Percentiles rank a stretch among this genome's conserved stretches.
Evolutionary conservation across 257 asterid species (phyloP).

Genomic region (Scutellaria baicalensis): DNA sequence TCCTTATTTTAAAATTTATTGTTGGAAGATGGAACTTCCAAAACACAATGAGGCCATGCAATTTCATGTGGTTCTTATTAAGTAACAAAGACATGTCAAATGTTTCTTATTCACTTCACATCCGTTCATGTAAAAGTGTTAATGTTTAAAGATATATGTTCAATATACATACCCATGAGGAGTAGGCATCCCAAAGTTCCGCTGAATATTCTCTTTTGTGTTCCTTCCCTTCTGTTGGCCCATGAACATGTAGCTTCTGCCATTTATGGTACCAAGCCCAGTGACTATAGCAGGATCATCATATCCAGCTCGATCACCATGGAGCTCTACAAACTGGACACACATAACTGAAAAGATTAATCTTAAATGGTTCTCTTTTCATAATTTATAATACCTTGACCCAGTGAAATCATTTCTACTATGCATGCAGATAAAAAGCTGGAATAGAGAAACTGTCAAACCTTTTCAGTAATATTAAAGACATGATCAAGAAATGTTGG

Average conservation of each 20-base stretch:
- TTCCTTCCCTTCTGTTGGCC: conserved; percentile 94
- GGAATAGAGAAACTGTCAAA: conserved; percentile 10
- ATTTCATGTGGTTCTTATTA: not conserved
- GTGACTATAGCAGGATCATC: conserved; percentile 91
- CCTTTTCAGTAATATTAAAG: conserved; percentile 84
- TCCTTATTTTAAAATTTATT: not conserved
- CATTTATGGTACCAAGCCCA: conserved; percentile 84
- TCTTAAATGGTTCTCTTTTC: not conserved
- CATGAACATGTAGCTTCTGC: conserved; percentile 78
- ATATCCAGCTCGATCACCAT: conserved; percentile 89
- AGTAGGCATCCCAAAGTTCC: conserved; percentile 98
- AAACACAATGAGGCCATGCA: not conserved
- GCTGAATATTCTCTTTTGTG: conserved; percentile 79
- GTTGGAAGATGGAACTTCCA: not conserved
- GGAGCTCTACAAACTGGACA: conserved; percentile 84
- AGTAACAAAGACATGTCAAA: not conserved
- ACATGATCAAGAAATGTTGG: conserved; percentile 92
- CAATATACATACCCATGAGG: conserved; percentile 77
- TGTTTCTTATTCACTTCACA: not conserved
- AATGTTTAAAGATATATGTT: not conserved
- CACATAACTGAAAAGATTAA: not conserved
- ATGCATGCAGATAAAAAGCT: not conserved
- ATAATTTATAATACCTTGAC: not conserved
- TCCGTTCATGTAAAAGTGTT: not conserved
- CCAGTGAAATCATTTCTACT: not conserved